phyloP scores from a whole-genome alignment of 768 basidiomycete genomes.

The Kwoniella botswanensis region DNA sequence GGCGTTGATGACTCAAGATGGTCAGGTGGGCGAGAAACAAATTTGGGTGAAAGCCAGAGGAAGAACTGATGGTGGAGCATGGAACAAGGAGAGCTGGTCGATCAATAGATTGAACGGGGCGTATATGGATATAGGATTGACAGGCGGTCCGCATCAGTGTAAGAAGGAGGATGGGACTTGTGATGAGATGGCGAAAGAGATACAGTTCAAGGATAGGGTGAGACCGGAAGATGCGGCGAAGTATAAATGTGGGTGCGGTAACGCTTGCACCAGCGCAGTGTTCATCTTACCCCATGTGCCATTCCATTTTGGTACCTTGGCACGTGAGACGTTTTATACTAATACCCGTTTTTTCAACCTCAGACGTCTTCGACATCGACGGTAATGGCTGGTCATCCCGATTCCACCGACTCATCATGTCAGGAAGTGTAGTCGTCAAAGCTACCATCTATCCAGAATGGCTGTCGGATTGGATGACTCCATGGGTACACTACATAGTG shows the following conservation, averaged over 20 bases:
- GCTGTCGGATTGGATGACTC: slow-evolving; percentile 57
- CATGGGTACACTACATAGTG: slow-evolving; percentile 59
- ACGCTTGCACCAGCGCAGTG: not conserved
- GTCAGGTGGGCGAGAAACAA: slow-evolving; percentile 44
- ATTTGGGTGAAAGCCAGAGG: slow-evolving; percentile 50
- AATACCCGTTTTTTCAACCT: no score
- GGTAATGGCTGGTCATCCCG: slow-evolving; percentile 59
- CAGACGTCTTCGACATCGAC: slow-evolving; percentile 51
- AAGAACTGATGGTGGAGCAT: slow-evolving; percentile 24
- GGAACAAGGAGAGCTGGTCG: slow-evolving; percentile 47
- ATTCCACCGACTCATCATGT: slow-evolving; percentile 53
- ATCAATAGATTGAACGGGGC: slow-evolving; percentile 42
- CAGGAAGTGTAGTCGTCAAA: slow-evolving; percentile 57
- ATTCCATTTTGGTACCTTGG: not conserved
- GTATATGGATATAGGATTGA: slow-evolving; percentile 56
- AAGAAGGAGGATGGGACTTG: slow-evolving; percentile 56
- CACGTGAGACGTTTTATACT: not conserved
- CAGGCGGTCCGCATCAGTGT: slow-evolving; percentile 55
- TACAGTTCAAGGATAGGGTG: slow-evolving; percentile 50
- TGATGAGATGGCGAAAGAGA: slow-evolving; percentile 53
- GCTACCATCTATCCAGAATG: slow-evolving; percentile 58
- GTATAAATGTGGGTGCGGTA: slow-evolving; percentile 52
- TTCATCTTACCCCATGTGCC: not conserved
- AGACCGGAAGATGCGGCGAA: slow-evolving; percentile 48
- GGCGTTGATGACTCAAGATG: slow-evolving; percentile 53